Conservation (phyloP, 2,329 filamentous ascomycete genomes). For the Fusarium clavum region DNA sequence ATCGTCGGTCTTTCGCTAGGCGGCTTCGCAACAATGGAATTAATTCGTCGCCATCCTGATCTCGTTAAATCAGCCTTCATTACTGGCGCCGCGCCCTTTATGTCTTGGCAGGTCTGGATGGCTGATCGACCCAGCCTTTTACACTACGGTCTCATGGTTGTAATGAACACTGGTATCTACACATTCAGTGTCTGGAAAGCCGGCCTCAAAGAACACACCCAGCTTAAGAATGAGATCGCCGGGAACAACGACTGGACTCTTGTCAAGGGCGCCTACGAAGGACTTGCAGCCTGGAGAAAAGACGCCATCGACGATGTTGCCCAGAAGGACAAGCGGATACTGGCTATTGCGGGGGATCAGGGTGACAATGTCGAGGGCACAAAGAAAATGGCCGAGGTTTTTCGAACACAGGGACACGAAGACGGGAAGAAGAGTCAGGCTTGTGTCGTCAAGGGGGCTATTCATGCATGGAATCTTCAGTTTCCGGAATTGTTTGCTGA, state of each 20-base stretch:
- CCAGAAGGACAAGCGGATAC: conserved; percentile 37
- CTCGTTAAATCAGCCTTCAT: conserved; percentile 43
- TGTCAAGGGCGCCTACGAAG: conserved; percentile 40
- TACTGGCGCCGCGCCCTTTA: conserved; percentile 50
- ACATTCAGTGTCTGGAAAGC: conserved; percentile 44
- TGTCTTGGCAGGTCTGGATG: conserved; percentile 44
- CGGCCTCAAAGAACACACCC: conserved; percentile 46
- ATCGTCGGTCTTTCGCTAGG: conserved; percentile 57
- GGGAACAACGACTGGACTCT: conserved; percentile 48
- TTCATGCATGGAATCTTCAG: conserved; percentile 57
- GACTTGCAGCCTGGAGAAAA: conserved; percentile 37
- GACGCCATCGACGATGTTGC: conserved; percentile 43
- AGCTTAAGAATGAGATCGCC: conserved; percentile 50
- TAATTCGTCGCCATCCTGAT: conserved; percentile 5
- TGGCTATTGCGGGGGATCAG: conserved; percentile 48
- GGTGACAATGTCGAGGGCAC: conserved; percentile 48
- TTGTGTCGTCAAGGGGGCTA: neutral
- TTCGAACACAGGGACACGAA: neutral
- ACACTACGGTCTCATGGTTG: conserved; percentile 42
- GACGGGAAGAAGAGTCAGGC: neutral
- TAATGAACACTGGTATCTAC: conserved; percentile 45
- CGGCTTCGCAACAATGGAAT: conserved; percentile 40
- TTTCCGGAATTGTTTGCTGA: conserved; percentile 54
- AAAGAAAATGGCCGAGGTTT: conserved; percentile 34
- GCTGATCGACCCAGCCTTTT: conserved; percentile 46